phyloP scores from a whole-genome alignment of 192 early-diverging fungal species.

The Coemansia guatemalensis region DNA sequence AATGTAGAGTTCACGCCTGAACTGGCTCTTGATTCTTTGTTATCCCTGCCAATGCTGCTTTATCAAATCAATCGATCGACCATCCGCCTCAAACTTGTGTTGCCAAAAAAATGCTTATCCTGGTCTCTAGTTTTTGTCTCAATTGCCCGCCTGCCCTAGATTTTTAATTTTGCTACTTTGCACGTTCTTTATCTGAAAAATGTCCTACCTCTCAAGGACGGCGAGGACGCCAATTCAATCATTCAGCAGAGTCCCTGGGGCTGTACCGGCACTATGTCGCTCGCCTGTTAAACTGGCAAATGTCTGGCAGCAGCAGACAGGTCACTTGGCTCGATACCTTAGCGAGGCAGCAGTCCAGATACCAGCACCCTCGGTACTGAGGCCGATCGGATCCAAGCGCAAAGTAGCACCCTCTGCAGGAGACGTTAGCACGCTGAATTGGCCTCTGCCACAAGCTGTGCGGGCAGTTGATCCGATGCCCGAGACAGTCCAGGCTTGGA shows the following conservation, averaged over 20 bases:
- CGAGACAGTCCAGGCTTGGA: slow-evolving; percentile 67
- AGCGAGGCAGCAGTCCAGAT: neutral
- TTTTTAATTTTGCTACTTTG: no score
- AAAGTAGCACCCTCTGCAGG: slow-evolving; percentile 40
- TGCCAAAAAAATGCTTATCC: no score
- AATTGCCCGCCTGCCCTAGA: no score
- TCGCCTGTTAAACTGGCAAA: neutral
- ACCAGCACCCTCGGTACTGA: slow-evolving; percentile 23
- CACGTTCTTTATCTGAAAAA: no score
- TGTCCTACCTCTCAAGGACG: neutral
- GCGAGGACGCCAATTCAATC: neutral
- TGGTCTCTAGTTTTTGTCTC: no score
- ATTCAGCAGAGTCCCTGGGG: neutral
- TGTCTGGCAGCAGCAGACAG: slow-evolving; percentile 4
- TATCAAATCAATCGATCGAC: no score
- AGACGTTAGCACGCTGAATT: slow-evolving; percentile 27
- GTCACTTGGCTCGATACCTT: neutral
- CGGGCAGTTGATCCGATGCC: slow-evolving; percentile 38
- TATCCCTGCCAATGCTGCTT: neutral
- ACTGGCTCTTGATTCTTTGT: neutral
- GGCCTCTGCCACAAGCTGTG: slow-evolving; percentile 35
- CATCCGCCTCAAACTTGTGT: no score
- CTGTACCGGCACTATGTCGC: neutral
- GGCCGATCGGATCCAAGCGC: slow-evolving; percentile 46
- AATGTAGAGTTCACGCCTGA: neutral